phyloP scores from a whole-genome alignment of 2,329 filamentous ascomycete species.

The Biscogniauxia mediterranea region DNA sequence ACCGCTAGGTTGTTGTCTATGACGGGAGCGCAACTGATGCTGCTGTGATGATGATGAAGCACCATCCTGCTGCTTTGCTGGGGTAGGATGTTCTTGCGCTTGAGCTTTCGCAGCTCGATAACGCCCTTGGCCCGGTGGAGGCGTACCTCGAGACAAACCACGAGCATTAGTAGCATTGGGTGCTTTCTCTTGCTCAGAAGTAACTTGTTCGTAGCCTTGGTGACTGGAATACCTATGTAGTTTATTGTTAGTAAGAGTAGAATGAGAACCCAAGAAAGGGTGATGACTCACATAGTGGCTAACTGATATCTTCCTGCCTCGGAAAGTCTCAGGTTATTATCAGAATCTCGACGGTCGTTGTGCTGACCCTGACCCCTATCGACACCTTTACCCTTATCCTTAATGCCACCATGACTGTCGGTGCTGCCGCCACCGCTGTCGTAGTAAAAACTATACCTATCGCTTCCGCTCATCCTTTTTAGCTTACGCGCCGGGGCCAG shows the following conservation, averaged over 20 bases:
- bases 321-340: neutral
- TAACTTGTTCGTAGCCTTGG: neutral
- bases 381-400: neutral
- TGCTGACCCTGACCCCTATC: neutral
- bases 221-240: neutral
- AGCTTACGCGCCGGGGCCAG: neutral
- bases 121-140: neutral
- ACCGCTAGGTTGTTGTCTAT: neutral
- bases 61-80: neutral
- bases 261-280: neutral
- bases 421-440: neutral
- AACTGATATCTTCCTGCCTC: neutral
- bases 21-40: neutral
- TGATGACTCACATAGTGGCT: neutral
- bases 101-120: neutral
- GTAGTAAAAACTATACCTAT: neutral
- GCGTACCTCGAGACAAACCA: neutral
- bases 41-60: neutral
- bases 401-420: neutral
- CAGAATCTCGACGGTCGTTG: neutral
- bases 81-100: neutral
- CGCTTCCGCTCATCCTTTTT: neutral
- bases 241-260: too few species aligned
- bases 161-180: neutral
- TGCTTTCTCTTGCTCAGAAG: neutral